Conservation (phyloP, 768 basidiomycete species). For the Calvatia gigantea region DNA sequence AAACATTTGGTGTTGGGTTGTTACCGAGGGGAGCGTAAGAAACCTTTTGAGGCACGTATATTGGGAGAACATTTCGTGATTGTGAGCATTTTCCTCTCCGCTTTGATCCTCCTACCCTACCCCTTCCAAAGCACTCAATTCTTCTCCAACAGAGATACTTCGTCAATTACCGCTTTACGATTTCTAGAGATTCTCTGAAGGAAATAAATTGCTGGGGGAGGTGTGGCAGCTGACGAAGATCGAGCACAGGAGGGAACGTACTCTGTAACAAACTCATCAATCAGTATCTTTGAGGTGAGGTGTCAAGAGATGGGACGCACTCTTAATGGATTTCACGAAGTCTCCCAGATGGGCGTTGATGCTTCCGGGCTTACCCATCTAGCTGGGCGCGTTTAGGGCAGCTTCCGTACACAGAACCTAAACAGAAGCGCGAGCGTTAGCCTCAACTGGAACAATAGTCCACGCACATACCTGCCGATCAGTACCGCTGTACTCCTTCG, state of each 20-base stretch:
- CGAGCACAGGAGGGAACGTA: slow-evolving; percentile 93
- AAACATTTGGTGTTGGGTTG: slow-evolving; percentile 75
- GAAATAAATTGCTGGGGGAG: slow-evolving; percentile 84
- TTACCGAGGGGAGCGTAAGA: neutral
- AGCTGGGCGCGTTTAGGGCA: slow-evolving; percentile 97
- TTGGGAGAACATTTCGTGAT: slow-evolving; percentile 85
- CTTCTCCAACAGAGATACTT: slow-evolving; percentile 78
- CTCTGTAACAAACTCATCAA: slow-evolving; percentile 44
- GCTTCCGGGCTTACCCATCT: slow-evolving; percentile 86
- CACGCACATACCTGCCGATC: slow-evolving; percentile 75
- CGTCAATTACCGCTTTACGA: slow-evolving; percentile 69
- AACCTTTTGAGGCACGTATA: slow-evolving; percentile 22
- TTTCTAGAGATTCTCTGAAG: slow-evolving; percentile 61
- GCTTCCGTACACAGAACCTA: slow-evolving; percentile 96
- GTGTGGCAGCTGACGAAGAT: slow-evolving; percentile 84
- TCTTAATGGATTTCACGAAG: slow-evolving; percentile 97
- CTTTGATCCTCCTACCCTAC: slow-evolving; percentile 85
- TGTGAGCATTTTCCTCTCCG: slow-evolving; percentile 75
- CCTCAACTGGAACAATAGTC: slow-evolving; percentile 6
- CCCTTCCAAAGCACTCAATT: slow-evolving; percentile 84
- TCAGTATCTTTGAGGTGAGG: neutral
- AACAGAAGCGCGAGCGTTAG: neutral
- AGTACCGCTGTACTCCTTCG: slow-evolving; percentile 97
- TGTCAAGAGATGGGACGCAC: slow-evolving; percentile 50
- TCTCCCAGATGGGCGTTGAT: slow-evolving; percentile 84